These are phyloP conservation scores for Cyclotella atomus DNA, from an alignment of 108 stramenopile species.

Conservation along the genomic window DNA sequence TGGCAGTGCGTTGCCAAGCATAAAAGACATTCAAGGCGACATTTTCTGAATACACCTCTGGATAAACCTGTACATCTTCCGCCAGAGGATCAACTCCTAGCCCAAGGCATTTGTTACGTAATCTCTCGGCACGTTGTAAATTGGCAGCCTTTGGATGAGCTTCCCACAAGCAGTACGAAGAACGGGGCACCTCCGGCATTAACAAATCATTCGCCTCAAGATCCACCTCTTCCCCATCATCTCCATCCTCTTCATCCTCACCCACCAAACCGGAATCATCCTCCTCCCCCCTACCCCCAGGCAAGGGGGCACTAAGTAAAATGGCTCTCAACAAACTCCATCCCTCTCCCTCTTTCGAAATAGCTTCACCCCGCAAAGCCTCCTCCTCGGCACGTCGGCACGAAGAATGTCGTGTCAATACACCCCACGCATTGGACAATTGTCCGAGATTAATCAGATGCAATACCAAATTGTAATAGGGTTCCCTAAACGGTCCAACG, in stretches of 20 bases:
- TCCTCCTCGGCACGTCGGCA: slow-evolving; percentile 49
- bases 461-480: slow-evolving; percentile 64
- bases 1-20: slow-evolving; percentile 57
- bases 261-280: slow-evolving; percentile 50
- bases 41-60: slow-evolving; percentile 52
- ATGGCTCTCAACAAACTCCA: slow-evolving; percentile 61
- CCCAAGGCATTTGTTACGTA: slow-evolving; percentile 13
- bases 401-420: slow-evolving; percentile 67
- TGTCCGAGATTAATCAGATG: slow-evolving; percentile 56
- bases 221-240: not conserved
- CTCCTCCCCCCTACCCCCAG: slow-evolving; percentile 69
- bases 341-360: slow-evolving; percentile 61
- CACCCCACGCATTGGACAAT: slow-evolving; percentile 71
- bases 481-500: slow-evolving; percentile 24
- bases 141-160: slow-evolving; percentile 32
- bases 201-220: not conserved
- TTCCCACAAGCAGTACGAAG: slow-evolving; percentile 75
- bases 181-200: slow-evolving; percentile 42
- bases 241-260: slow-evolving; percentile 35
- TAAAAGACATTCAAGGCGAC: slow-evolving; percentile 54
- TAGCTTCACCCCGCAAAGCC: not conserved
- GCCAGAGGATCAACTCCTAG: not conserved
- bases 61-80: slow-evolving; percentile 14
- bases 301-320: slow-evolving; percentile 73
- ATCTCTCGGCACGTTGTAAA: slow-evolving; percentile 21